Evolutionary conservation across 257 asterid species (phyloP), one percentile per base, ranked within the genome.

Genomic region (Primulina huaijiensis): DNA sequence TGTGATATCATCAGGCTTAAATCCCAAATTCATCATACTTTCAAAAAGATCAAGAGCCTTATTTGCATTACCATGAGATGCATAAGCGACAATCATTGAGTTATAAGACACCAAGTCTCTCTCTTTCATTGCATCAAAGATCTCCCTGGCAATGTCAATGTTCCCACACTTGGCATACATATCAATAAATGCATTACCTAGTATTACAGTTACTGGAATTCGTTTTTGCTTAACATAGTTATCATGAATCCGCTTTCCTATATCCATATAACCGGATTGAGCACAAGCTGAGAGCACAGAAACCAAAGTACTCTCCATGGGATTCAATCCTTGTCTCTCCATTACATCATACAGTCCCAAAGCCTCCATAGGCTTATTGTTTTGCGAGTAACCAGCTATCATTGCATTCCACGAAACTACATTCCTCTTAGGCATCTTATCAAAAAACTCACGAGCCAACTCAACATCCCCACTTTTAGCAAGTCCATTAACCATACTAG

Each of bases 241-340:
- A 30, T 82, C 78, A 31, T 80, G 83, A 63, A 90, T 70, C 21
- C 80, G 65, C 67, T 34, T 76, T 5, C 88, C 92, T 8, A 71
- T 67, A 46, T 84, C 86, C 85, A 88, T 77, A 68, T 50, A 77
- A 64, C 92, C 82, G 3, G 88, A 82, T 70, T 88, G 96, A 72
- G 92, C 79, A 83, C 95, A 90, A 25, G 95, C 96, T 38, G 96
- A 90, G 65, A 90, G 87, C n/a, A 77, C 96, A 12, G 82, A 85
- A 12, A 83, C 96, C 67, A 88, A 71, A 60, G 89, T 83, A 73
- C 83, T 82, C 70, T 90, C 97, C 74, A 73, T 75, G 14, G 92
- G 96, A 55, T 64, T 50, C 67, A 87, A 75, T 61, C 89, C 84
- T 71, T 69, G 64, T 12, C 61, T 64, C 81, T 80, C 90, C 97